Evolutionary conservation across 306 rosid genomes (phyloP), one percentile per base, ranked within the genome.

Genomic region (Medicago ruthenica): DNA sequence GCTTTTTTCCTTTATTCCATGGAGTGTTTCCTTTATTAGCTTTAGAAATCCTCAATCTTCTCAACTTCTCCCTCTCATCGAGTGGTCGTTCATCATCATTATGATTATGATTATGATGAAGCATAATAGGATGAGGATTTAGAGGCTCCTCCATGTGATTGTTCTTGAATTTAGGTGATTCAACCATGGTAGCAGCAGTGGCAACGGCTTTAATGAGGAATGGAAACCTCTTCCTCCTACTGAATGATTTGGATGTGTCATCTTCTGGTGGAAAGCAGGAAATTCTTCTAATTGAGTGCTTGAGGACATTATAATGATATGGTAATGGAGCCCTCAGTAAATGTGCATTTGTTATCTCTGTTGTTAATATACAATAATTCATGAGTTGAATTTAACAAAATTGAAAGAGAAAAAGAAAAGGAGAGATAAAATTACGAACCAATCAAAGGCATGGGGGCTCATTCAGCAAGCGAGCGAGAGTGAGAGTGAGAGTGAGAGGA

Each of bases 1-100:
- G 99, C 83, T 92, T 92, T 80, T 82, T 89, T 82, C 99, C 99
- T 87, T 90, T 92, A 89, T 96, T 96, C 99, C 99, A 96, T 1
- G 99, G 94, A 0, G 86, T 87, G 75, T 83, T 85, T 41, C 99
- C 99, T 81, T 90, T 96, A 74, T 92, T 96, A 66, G 98, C 97
- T 84, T 88, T 90, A 36, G 99, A 92, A 77, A 96, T 96, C 81
- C 93, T 86, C 83, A 69, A 53, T 77, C 99, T 87, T 75, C 99
- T 88, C 84, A 92, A 75, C 84, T 48, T 76, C 86, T 96, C 99
- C 64, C 77, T 89, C 9, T 89, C 93, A 77, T 77, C 89, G 79
- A 87, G 7, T 13, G 41, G 42, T 22, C 82, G 77, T 59, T 50
- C 61, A 9, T 79, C 63, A 5, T 34, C 37, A 4, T 31, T 2